Evolutionary conservation across 768 basidiomycete genomes (phyloP).

Genomic region (Rhodotorula sphaerocarpa): DNA sequence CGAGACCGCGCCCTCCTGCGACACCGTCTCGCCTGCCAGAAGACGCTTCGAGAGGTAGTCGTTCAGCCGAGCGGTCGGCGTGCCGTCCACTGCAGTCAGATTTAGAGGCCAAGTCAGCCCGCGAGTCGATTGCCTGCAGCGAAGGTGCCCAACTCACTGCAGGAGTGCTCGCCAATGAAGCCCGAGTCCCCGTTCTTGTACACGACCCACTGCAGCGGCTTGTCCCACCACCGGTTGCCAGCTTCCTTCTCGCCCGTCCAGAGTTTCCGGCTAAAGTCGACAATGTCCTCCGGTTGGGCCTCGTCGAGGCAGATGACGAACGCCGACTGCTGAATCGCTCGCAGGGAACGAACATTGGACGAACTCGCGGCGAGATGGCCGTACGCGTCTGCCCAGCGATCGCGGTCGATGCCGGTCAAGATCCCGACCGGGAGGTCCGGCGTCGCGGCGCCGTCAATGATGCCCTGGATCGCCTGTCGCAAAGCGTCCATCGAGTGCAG

Average conservation of each 20-base stretch:
- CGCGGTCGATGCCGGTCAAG: constrained; percentile 78
- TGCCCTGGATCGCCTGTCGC: constrained; percentile 48
- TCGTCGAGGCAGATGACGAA: constrained; percentile 81
- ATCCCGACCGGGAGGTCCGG: constrained; percentile 54
- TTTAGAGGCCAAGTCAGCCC: neutral
- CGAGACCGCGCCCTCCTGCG: neutral
- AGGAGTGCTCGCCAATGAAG: constrained; percentile 56
- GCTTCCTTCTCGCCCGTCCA: constrained; percentile 55
- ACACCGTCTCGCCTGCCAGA: constrained; percentile 55
- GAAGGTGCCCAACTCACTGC: constrained; percentile 64
- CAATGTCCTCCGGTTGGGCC: constrained; percentile 52
- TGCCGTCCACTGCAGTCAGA: constrained; percentile 41
- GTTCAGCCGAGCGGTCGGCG: constrained; percentile 85
- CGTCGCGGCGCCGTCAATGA: constrained; percentile 6
- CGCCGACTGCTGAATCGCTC: constrained; percentile 78
- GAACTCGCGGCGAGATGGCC: constrained; percentile 45
- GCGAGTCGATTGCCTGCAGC: neutral
- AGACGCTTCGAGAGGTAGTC: constrained; percentile 77
- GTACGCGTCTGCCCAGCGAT: constrained; percentile 71
- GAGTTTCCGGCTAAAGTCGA: neutral
- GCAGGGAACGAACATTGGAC: constrained; percentile 58
- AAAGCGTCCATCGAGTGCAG: constrained; percentile 65
- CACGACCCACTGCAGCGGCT: constrained; percentile 80
- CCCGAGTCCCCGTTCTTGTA: constrained; percentile 89
- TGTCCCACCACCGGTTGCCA: constrained; percentile 88